Conservation (phyloP, 352 stramenopile genomes). For the Globisporangium heterothallicum region DNA sequence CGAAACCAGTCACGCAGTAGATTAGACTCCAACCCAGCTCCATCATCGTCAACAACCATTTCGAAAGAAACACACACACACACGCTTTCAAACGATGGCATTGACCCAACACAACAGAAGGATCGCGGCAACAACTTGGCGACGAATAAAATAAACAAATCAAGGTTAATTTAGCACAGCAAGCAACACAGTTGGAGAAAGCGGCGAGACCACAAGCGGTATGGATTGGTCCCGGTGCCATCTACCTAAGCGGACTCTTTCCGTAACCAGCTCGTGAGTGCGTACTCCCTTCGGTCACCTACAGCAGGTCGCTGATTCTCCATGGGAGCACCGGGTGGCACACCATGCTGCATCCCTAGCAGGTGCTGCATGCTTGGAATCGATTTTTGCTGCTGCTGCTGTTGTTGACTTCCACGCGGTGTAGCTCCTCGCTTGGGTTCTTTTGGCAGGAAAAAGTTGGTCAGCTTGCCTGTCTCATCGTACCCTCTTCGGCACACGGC, state of each 20-base stretch:
- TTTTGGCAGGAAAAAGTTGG: slow-evolving; percentile 68
- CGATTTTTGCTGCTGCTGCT: slow-evolving; percentile 26
- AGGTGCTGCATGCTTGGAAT: slow-evolving; percentile 50
- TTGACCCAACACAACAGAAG: too few species aligned
- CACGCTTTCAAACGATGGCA: too few species aligned
- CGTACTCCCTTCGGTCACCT: slow-evolving; percentile 44
- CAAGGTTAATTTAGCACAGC: background rate
- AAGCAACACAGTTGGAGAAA: background rate
- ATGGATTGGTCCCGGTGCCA: background rate
- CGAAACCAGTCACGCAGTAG: background rate
- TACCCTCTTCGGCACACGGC: slow-evolving; percentile 57
- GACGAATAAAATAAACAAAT: background rate
- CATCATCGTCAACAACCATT: background rate
- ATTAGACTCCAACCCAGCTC: background rate
- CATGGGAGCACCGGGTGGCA: slow-evolving; percentile 10
- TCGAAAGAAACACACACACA: too few species aligned
- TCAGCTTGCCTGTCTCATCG: slow-evolving; percentile 73
- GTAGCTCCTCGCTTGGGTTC: slow-evolving; percentile 23
- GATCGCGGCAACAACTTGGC: background rate
- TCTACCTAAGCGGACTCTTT: slow-evolving; percentile 20
- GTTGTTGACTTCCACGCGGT: background rate
- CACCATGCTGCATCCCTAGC: slow-evolving; percentile 26
- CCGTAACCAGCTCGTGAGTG: slow-evolving; percentile 62
- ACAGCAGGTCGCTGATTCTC: slow-evolving; percentile 15
- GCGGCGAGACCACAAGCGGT: background rate